Conservation (phyloP, 257 asterid genomes). For the Cinchona pubescens region DNA sequence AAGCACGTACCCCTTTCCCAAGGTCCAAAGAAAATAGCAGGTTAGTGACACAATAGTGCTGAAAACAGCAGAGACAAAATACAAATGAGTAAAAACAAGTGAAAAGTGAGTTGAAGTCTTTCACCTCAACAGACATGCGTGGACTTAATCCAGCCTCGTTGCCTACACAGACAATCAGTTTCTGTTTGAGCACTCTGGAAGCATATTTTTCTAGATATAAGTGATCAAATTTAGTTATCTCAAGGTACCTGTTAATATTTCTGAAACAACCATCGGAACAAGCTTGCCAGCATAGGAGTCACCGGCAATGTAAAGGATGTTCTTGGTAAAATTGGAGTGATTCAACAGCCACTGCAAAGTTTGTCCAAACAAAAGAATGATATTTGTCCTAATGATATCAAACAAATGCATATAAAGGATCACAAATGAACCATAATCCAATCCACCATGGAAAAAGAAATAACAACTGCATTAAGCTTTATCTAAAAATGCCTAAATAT, state of each 20-base stretch:
- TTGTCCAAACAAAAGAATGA: not conserved
- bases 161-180: constrained; percentile 21
- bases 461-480: too few relatives aligned
- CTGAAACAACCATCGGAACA: constrained; percentile 38
- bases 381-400: too few relatives aligned
- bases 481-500: too few relatives aligned
- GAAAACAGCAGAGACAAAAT: too few relatives aligned
- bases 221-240: not conserved
- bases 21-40: not conserved
- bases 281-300: constrained; percentile 57
- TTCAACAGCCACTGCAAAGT: constrained; percentile 51
- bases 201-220: too few relatives aligned
- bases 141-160: constrained; percentile 49
- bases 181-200: not conserved
- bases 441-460: too few relatives aligned
- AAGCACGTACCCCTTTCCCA: constrained; percentile 39
- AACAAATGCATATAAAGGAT: too few relatives aligned
- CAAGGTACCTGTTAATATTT: constrained; percentile 37
- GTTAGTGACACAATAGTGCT: not conserved
- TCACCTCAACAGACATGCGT: constrained; percentile 36
- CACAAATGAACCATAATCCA: too few relatives aligned
- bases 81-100: not conserved
- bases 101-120: not conserved
- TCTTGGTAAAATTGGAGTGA: constrained; percentile 39
- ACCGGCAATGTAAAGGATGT: constrained; percentile 43